A percentile compares a stretch with the other conserved stretches of the same genome.
Evolutionary conservation across 257 asterid species (phyloP).

Genomic region (Solanum chiquidenum): DNA sequence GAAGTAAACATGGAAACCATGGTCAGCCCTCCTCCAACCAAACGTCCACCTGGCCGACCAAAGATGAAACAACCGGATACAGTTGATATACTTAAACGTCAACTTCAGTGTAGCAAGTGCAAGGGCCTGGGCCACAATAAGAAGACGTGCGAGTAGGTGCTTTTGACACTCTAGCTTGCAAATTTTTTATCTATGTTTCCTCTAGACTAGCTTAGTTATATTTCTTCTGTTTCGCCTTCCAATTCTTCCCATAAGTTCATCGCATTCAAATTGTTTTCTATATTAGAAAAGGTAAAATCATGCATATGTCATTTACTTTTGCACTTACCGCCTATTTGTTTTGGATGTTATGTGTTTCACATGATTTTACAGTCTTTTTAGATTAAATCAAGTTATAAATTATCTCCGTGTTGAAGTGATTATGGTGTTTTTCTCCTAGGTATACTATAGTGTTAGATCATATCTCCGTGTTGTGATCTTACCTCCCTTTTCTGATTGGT

Average conservation of each 20-base stretch:
- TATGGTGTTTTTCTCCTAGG: not conserved
- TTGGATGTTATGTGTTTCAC: not conserved
- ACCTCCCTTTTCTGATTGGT: not conserved
- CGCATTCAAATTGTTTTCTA: not conserved
- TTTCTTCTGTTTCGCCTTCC: not conserved
- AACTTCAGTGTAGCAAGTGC: slow-evolving; percentile 98
- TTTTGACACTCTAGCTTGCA: not conserved
- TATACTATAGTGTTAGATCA: not conserved
- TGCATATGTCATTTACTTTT: not conserved
- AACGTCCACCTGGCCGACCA: slow-evolving; percentile 91
- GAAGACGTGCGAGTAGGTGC: slow-evolving; percentile 35
- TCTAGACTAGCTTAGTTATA: not conserved
- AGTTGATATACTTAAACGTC: slow-evolving; percentile 73
- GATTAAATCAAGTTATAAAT: not conserved
- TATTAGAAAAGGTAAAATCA: not conserved
- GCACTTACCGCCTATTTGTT: not conserved
- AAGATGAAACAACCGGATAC: slow-evolving; percentile 69
- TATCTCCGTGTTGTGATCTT: not conserved
- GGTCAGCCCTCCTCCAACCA: slow-evolving; percentile 91
- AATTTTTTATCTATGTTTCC: not conserved
- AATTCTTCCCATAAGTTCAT: not conserved
- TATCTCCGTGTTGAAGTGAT: not conserved
- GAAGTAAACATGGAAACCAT: slow-evolving; percentile 46
- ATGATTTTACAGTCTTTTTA: not conserved
- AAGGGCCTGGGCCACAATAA: slow-evolving; percentile 97